phyloP scores from a whole-genome alignment of 1,284 basidiomycete species.

The Wolfiporia cocos region DNA sequence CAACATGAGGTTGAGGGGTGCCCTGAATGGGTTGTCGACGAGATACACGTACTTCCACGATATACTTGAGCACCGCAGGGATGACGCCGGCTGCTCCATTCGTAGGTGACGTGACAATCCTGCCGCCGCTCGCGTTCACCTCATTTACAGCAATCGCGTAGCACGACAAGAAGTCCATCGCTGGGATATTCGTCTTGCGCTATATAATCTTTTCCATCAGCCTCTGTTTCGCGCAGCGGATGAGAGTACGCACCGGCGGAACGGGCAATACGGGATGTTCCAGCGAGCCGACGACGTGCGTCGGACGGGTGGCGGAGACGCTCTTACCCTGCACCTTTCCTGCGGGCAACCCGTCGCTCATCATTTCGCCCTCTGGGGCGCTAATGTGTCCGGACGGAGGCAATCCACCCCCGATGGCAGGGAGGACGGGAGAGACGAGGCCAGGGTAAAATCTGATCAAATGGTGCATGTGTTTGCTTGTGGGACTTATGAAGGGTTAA shows the following conservation, averaged over 20 bases:
- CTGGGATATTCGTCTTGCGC: conserved; percentile 84
- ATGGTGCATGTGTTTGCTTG: background rate
- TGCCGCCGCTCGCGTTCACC: conserved; percentile 87
- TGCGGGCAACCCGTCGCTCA: conserved; percentile 1
- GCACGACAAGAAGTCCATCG: conserved; percentile 90
- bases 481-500: background rate
- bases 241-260: conserved; percentile 54
- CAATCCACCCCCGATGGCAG: conserved; percentile 41
- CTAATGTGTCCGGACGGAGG: conserved; percentile 27
- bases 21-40: background rate
- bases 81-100: conserved; percentile 85
- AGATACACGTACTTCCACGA: conserved; percentile 54
- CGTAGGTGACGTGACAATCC: conserved; percentile 93
- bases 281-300: conserved; percentile 67
- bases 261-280: conserved; percentile 82
- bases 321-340: conserved; percentile 1
- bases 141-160: conserved; percentile 91
- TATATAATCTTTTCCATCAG: conserved; percentile 23
- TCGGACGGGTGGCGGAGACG: conserved; percentile 24
- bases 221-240: background rate
- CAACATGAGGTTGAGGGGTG: background rate
- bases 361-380: conserved; percentile 30
- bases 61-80: conserved; percentile 86
- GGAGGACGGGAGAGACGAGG: conserved; percentile 35
- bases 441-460: conserved; percentile 64